Evolutionary conservation across 2,329 filamentous ascomycete species (phyloP), one percentile per base, ranked within the genome.

Genomic region (Xylariaceae sp.): DNA sequence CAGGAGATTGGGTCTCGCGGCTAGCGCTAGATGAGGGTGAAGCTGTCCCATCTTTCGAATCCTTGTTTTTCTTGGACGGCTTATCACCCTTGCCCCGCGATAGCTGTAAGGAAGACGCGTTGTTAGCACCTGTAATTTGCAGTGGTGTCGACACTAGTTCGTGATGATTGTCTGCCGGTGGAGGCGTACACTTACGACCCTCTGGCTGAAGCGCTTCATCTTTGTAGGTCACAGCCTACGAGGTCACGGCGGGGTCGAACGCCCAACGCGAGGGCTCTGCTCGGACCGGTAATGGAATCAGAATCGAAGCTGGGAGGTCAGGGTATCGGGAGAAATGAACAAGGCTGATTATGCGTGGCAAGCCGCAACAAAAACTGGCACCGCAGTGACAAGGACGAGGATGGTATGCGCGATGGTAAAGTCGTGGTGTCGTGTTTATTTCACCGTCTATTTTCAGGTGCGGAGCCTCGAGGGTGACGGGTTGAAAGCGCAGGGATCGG

Each of bases 121-220:
- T 48, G 56, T 51, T 50, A 56, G 56, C 40, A 64, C 26, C 33
- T 40, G 36, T 16, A 56, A 14, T 29, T 36, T 34, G 29, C 31
- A 45, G 26, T 36, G 48, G 39, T 26, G 31, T 16, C 24, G n/a
- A 49, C 31, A 29, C 34, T 19, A 43, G 29, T 31, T 14, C 24
- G 31, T 7, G 19, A 24, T 2, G 55, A 17, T 19, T 6, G 24
- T 41, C 23, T 16, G n/a, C 39, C 29, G 34, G 41, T 28, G 49
- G 33, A 52, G 14, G 24, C 34, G 29, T 54, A 47, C 45, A 66
- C 58, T 64, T 87, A 96, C 92, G 83, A 97, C 92, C 89, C 91
- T 91, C 83, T 96, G 92, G 79, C 92, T 90, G 79, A 98, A 96
- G 76, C 92, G 90, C 82, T 96, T 97, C 94, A 98, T 97, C 78